These are phyloP conservation scores for Hypholoma sublateritium DNA, from an alignment of 768 basidiomycete species.

Conservation along the genomic window DNA sequence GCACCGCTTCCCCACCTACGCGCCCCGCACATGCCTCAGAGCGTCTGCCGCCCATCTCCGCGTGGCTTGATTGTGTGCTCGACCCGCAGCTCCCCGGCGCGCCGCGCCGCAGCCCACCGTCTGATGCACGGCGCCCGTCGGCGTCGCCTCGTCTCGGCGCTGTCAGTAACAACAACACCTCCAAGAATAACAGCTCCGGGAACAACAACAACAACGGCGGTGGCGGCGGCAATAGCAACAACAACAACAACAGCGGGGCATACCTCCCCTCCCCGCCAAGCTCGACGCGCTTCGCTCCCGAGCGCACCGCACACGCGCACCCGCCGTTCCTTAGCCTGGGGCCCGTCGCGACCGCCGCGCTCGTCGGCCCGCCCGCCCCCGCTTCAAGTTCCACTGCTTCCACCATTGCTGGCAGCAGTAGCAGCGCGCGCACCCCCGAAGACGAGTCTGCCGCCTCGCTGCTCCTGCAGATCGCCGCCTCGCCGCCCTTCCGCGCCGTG, in stretches of 20 bases:
- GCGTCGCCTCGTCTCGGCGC: conserved; percentile 53
- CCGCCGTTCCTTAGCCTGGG: conserved; percentile 44
- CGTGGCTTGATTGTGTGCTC: conserved; percentile 48
- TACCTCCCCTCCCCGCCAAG: no score
- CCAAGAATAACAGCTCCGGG: no score
- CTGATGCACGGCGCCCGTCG: conserved; percentile 37
- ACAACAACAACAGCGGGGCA: no score
- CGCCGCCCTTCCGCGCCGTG: conserved; percentile 29
- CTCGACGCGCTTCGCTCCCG: conserved; percentile 42
- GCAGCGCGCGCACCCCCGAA: conserved; percentile 48
- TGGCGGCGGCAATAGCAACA: no score
- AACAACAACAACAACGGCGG: background rate
- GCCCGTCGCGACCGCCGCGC: conserved; percentile 12
- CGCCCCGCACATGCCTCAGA: conserved; percentile 2
- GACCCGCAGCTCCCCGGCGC: conserved; percentile 24
- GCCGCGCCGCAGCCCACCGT: background rate
- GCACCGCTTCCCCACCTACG: conserved; percentile 13
- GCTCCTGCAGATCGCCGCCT: conserved; percentile 57
- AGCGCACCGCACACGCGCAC: conserved; percentile 27
- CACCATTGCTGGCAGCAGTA: conserved; percentile 1
- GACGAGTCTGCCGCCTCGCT: conserved; percentile 72
- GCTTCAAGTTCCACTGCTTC: no score
- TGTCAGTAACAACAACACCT: conserved; percentile 5
- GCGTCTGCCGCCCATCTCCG: conserved; percentile 65
- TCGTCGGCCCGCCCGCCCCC: background rate